These are phyloP conservation scores for Dimargaris xerosporica DNA, from an alignment of 192 early-diverging fungal species.

Conservation along the genomic window DNA sequence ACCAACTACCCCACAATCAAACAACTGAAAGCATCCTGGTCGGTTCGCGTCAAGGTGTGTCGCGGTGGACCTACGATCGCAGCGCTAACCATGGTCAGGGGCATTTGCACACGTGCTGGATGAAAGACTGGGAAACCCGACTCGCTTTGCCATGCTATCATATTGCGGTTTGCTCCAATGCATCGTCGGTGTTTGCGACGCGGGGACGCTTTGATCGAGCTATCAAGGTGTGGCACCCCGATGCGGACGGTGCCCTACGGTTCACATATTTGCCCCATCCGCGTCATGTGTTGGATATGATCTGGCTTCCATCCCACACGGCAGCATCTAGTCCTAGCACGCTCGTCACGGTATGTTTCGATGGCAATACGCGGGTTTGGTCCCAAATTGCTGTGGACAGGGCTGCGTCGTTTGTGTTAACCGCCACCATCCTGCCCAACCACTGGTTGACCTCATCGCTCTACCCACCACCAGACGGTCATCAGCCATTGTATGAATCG, in stretches of 20 bases:
- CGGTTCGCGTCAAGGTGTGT: too few relatives aligned
- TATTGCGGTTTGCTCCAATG: neutral
- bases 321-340: neutral
- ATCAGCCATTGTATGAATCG: neutral
- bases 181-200: neutral
- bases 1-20: too few relatives aligned
- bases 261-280: constrained; percentile 2
- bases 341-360: neutral
- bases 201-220: neutral
- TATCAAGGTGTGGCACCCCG: neutral
- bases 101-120: neutral
- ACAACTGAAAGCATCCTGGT: too few relatives aligned
- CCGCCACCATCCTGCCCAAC: neutral
- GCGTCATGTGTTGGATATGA: neutral
- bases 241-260: neutral
- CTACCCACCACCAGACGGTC: neutral
- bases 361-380: constrained; percentile 5
- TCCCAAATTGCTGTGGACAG: neutral
- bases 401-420: neutral
- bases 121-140: neutral
- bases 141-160: neutral
- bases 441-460: neutral
- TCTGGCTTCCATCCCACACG: neutral
- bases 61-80: too few relatives aligned
- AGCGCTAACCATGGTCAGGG: too few relatives aligned